Base-by-base conservation (phyloP, 495 filamentous ascomycete species). In the Lepraria neglecta region DNA sequence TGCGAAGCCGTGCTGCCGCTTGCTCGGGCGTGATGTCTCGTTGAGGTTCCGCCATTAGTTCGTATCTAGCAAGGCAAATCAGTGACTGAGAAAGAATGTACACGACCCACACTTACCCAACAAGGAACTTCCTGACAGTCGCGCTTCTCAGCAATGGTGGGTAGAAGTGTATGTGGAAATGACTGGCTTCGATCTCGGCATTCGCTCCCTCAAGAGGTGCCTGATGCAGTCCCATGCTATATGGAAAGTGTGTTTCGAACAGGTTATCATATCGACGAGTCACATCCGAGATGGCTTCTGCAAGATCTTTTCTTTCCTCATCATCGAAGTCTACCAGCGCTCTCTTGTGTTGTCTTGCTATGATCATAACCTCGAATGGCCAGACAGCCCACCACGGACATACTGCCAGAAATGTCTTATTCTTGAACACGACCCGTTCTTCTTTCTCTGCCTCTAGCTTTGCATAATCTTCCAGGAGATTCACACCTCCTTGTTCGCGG, bases 21-120 rank as follows among this genome's bases (percentile, higher is more conserved):
- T 98, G 94, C 73, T 98, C 94, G 0, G 94, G 92, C 2, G 95
- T 98, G 68, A 98, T 98, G 71, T 98, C 94, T 53, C 94, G 83
- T 73, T 98, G 94, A 30, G 94, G 94, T 74, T 98, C 94, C 3
- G 88, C 94, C 84, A 98, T 84, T 78, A 98, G 75, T 74, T 98
- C 92, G 71, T 92, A 96, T 46, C 79, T 82, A 28, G 17, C 14
- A 21, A 50, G 19, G 31, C 46, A 3, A 11, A 9, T 61, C 21
- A 56, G 19, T 17, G 33, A 9, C 6, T 33, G 7, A 30, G 52
- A 19, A 7, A 42, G 9, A 28, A 58, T 11, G 7, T 15, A 28
- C 5, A 54, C 38, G 4, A 27, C 50, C 3, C 40, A 48, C 14
- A 73, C 80, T 69, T 75, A 85, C 56, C 94, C 94, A 31, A 97